These are phyloP conservation scores for Telopea speciosissima DNA, from an alignment of 177 flowering plant genomes.

Conservation along the genomic window DNA sequence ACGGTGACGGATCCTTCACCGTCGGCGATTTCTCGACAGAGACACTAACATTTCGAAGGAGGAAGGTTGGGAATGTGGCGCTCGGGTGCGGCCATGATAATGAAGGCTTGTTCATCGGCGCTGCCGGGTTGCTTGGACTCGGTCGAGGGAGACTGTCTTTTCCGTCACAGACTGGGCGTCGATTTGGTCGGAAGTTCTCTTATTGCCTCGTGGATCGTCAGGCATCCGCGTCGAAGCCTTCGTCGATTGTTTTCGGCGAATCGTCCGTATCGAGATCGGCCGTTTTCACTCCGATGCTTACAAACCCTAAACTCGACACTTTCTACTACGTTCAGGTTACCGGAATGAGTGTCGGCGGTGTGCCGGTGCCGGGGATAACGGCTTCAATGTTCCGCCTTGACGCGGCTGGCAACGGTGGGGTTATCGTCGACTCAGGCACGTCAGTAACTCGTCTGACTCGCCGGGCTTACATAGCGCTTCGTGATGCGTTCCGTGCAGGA, in stretches of 20 bases:
- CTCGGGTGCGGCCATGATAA: conserved; percentile 55
- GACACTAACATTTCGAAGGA: conserved; percentile 34
- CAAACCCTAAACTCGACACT: conserved; percentile 25
- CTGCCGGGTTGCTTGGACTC: conserved; percentile 43
- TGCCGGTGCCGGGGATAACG: conserved; percentile 23
- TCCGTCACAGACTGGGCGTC: conserved; percentile 37
- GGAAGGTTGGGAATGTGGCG: conserved; percentile 25
- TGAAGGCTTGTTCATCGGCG: conserved; percentile 46
- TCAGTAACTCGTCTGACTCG: conserved; percentile 52
- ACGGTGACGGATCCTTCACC: conserved; percentile 53
- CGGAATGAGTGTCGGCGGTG: conserved; percentile 47
- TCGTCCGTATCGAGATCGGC: conserved; percentile 26
- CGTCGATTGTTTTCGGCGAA: conserved; percentile 23
- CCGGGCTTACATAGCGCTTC: conserved; percentile 52
- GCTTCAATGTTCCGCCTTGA: conserved; percentile 30
- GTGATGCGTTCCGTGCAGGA: conserved; percentile 52
- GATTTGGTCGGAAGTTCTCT: conserved; percentile 32
- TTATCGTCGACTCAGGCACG: conserved; percentile 52
- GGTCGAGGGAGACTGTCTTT: conserved; percentile 38
- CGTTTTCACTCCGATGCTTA: conserved; percentile 32
- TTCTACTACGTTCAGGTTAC: conserved; percentile 36
- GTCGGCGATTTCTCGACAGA: conserved; percentile 43
- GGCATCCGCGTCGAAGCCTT: conserved; percentile 12
- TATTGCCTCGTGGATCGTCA: conserved; percentile 46
- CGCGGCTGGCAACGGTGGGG: conserved; percentile 39